Conservation (phyloP, 2,329 filamentous ascomycete species). For the Hypoxylon sp. region DNA sequence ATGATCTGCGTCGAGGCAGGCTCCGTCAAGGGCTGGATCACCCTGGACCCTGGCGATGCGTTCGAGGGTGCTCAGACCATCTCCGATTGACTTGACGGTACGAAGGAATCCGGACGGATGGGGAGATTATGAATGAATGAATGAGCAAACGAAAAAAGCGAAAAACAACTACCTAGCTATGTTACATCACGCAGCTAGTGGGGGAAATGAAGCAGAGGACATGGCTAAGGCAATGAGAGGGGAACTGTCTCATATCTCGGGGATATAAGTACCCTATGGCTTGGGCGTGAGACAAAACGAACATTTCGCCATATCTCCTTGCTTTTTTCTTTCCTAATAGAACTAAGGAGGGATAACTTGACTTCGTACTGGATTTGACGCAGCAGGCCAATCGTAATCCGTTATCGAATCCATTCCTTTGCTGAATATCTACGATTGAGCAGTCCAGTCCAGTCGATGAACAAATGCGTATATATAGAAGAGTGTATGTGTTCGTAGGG, state of each 20-base stretch:
- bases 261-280: constrained; percentile 11
- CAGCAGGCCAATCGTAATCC: constrained; percentile 18
- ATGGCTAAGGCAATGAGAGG: not conserved
- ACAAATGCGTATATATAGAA: too few species aligned
- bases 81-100: constrained; percentile 41
- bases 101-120: not conserved
- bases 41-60: constrained; percentile 79
- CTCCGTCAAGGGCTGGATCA: constrained; percentile 81
- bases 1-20: constrained; percentile 97
- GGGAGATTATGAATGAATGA: constrained; percentile 26
- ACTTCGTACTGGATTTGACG: constrained; percentile 17
- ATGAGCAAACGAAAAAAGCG: too few species aligned
- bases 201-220: not conserved
- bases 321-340: constrained; percentile 17
- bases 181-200: too few species aligned
- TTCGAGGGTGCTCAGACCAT: constrained; percentile 71
- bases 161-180: too few species aligned
- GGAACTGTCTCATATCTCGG: constrained; percentile 11
- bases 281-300: not conserved
- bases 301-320: constrained; percentile 19
- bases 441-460: too few species aligned
- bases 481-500: too few species aligned
- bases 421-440: not conserved
- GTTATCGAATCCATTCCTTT: constrained; percentile 6
- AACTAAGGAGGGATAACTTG: constrained; percentile 8